Percentiles rank a stretch among this genome's conserved stretches.
Conservation (phyloP, 352 stramenopile genomes). For the Phytophthora vignae region DNA sequence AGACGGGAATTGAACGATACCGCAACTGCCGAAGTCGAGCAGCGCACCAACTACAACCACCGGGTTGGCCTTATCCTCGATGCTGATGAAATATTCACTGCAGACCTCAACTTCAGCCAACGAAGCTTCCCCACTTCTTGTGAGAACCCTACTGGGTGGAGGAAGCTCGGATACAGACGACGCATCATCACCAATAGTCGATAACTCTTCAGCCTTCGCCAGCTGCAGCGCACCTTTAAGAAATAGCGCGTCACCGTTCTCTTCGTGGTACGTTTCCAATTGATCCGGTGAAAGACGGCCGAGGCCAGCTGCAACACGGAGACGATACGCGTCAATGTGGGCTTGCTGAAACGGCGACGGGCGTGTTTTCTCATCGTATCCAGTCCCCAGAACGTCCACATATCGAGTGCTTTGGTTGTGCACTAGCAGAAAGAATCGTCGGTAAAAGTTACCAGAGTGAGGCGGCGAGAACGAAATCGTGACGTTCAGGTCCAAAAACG, state of each 20-base stretch:
- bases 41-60: constrained; percentile 53
- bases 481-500: constrained; percentile 79
- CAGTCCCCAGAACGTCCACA: constrained; percentile 91
- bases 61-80: constrained; percentile 64
- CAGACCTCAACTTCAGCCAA: constrained; percentile 76
- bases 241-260: constrained; percentile 75
- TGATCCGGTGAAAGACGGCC: constrained; percentile 83
- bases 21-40: constrained; percentile 85
- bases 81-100: constrained; percentile 86
- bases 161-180: constrained; percentile 18
- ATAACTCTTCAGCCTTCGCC: constrained; percentile 28
- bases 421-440: constrained; percentile 85
- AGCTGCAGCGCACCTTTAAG: constrained; percentile 58
- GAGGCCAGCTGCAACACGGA: constrained; percentile 62
- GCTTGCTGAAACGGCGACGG: constrained; percentile 92
- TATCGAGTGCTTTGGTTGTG: constrained; percentile 88
- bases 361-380: constrained; percentile 88
- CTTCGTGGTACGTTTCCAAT: constrained; percentile 76
- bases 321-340: constrained; percentile 90
- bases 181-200: constrained; percentile 7
- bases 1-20: constrained; percentile 59
- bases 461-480: constrained; percentile 84
- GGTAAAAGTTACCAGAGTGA: constrained; percentile 92
- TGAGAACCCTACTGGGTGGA: constrained; percentile 61
- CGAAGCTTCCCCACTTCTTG: constrained; percentile 85